These are phyloP conservation scores for Diplodia intermedia DNA, from an alignment of 2,329 filamentous ascomycete species.

Conservation along the genomic window DNA sequence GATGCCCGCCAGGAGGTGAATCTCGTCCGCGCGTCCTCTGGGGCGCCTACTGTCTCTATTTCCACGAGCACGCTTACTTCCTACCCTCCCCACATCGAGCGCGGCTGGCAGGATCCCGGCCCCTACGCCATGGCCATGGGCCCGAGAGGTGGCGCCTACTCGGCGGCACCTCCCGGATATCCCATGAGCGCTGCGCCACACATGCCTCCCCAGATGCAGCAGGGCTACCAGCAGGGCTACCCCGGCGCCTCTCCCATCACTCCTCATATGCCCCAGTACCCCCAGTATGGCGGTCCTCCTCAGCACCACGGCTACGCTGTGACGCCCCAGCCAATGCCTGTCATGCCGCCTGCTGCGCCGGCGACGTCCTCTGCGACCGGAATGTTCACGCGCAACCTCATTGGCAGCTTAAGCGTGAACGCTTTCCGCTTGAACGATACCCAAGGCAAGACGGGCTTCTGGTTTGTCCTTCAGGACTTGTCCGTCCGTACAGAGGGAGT, in stretches of 20 bases:
- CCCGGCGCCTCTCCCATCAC: slow-evolving; percentile 23
- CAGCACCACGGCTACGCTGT: slow-evolving; percentile 21
- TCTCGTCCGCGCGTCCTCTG: slow-evolving; percentile 69
- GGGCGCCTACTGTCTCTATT: slow-evolving; percentile 72
- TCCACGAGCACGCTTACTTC: slow-evolving; percentile 80
- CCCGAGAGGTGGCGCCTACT: slow-evolving; percentile 17
- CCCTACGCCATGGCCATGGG: slow-evolving; percentile 22
- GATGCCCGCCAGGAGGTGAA: slow-evolving; percentile 70
- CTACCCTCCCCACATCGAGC: slow-evolving; percentile 65
- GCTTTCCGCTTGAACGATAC: slow-evolving; percentile 83
- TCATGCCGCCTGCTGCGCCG: slow-evolving; percentile 31
- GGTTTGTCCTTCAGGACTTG: slow-evolving; percentile 96
- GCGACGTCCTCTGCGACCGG: slow-evolving; percentile 65
- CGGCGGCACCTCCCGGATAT: slow-evolving; percentile 9
- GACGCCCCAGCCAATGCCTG: slow-evolving; percentile 14
- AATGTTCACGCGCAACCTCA: slow-evolving; percentile 94
- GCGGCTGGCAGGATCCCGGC: slow-evolving; percentile 36
- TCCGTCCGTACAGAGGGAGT: slow-evolving; percentile 91
- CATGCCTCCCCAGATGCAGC: slow-evolving; percentile 30
- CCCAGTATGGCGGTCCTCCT: slow-evolving; percentile 32
- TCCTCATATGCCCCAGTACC: slow-evolving; percentile 32
- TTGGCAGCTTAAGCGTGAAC: slow-evolving; percentile 88
- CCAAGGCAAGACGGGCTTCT: slow-evolving; percentile 83
- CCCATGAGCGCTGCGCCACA: slow-evolving; percentile 8
- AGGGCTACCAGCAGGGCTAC: slow-evolving; percentile 20